Evolutionary conservation across 2,329 filamentous ascomycete genomes (phyloP).

Genomic region (Truncatella angustata): DNA sequence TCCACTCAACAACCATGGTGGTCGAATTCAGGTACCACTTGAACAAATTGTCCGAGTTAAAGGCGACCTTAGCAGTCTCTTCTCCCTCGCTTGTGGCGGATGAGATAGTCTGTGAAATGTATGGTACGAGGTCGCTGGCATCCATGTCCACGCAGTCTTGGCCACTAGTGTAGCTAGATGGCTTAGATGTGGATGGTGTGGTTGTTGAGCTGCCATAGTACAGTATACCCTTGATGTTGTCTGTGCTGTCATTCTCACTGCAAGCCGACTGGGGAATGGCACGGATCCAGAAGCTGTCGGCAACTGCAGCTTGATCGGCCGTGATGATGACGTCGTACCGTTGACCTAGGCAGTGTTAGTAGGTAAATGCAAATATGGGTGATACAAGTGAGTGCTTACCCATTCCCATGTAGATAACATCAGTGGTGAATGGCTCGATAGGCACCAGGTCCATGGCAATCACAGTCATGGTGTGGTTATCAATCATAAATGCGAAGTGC

Average conservation of each 20-base stretch:
- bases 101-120: conserved; percentile 24
- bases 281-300: conserved; percentile 45
- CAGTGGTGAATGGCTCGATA: conserved; percentile 49
- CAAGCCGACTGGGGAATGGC: conserved; percentile 37
- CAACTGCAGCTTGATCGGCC: conserved; percentile 13
- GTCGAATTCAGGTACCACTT: conserved; percentile 50
- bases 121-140: conserved; percentile 30
- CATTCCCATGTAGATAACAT: conserved; percentile 40
- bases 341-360: conserved; percentile 20
- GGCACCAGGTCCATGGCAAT: conserved; percentile 55
- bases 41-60: conserved; percentile 29
- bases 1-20: conserved; percentile 47
- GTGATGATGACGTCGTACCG: conserved; percentile 17
- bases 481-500: conserved; percentile 44
- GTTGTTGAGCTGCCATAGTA: conserved; percentile 33
- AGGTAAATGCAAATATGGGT: not conserved
- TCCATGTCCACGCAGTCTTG: conserved; percentile 27
- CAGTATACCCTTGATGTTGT: conserved; percentile 24
- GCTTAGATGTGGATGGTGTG: conserved; percentile 14
- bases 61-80: conserved; percentile 11
- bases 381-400: conserved; percentile 13
- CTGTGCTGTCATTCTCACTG: conserved; percentile 21
- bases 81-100: conserved; percentile 20
- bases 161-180: not conserved
- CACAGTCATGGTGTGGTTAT: conserved; percentile 52